These are phyloP conservation scores for Cenchrus americanus DNA, from an alignment of 176 grass and related monocot species.

Conservation along the genomic window DNA sequence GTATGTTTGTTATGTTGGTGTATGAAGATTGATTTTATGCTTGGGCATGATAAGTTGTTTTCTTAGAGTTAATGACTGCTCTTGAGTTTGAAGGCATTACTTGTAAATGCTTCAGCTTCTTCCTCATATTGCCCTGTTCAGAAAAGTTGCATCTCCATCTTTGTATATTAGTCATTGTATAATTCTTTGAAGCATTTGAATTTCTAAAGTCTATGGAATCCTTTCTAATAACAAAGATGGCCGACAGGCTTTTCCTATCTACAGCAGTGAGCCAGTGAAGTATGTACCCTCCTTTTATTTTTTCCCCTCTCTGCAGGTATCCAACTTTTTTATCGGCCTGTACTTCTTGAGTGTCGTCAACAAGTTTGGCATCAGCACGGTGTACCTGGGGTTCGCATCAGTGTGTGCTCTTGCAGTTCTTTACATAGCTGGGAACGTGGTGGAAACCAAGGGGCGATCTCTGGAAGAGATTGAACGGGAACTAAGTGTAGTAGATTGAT, in stretches of 20 bases:
- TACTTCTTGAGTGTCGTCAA: constrained; percentile 95
- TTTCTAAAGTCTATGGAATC: not conserved
- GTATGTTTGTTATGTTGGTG: not conserved
- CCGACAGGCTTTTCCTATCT: not conserved
- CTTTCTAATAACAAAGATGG: not conserved
- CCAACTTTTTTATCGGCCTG: constrained; percentile 93
- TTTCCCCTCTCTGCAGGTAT: constrained; percentile 53
- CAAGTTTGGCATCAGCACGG: constrained; percentile 79
- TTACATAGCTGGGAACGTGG: constrained; percentile 88
- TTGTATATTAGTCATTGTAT: not conserved
- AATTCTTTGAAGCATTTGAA: not conserved
- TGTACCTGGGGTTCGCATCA: constrained; percentile 86
- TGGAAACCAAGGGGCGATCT: constrained; percentile 90
- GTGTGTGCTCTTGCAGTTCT: constrained; percentile 80
- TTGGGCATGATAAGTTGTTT: constrained; percentile 1
- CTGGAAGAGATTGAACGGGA: constrained; percentile 91
- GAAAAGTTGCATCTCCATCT: not conserved
- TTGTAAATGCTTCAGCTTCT: not conserved
- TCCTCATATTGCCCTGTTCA: not conserved
- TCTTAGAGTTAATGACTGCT: not conserved
- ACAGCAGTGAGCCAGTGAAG: not conserved
- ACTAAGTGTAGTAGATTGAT: constrained; percentile 50
- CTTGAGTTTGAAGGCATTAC: not conserved
- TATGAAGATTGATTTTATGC: not conserved
- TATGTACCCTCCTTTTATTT: not conserved